phyloP scores from a whole-genome alignment of 805 yeast species.

The Suhomyces tanzawaensis region DNA sequence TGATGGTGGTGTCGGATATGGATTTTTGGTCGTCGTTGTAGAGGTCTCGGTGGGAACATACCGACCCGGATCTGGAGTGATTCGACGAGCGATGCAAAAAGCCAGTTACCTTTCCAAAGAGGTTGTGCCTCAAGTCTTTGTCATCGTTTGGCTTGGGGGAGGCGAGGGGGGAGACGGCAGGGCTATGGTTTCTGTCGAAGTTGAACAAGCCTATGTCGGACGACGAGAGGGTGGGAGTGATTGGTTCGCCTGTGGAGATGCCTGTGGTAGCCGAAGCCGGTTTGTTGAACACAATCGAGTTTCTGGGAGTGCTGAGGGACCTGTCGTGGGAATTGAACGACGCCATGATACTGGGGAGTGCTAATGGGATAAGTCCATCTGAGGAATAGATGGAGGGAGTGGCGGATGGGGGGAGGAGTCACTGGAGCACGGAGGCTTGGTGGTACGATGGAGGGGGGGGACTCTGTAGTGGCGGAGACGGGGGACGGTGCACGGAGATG shows the following conservation, averaged over 20 bases:
- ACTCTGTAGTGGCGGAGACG: too few species aligned
- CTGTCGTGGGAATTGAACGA: background rate
- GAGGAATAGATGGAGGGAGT: background rate
- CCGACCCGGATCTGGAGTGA: conserved; percentile 11
- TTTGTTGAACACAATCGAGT: conserved; percentile 2
- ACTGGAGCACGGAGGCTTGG: too few species aligned
- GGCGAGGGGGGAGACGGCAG: conserved; percentile 3
- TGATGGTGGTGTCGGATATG: background rate
- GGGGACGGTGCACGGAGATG: background rate
- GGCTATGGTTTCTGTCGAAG: background rate
- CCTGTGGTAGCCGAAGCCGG: conserved; percentile 9
- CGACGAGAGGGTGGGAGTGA: conserved; percentile 7
- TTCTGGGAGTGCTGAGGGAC: background rate
- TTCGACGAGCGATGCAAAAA: conserved; percentile 25
- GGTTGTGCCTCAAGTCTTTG: conserved; percentile 18
- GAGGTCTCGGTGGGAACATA: conserved; percentile 6
- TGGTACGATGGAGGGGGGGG: too few species aligned
- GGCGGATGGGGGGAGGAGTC: background rate
- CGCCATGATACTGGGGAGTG: background rate
- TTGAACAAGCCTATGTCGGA: background rate
- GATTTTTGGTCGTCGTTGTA: conserved; percentile 2
- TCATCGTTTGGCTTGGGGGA: conserved; percentile 7
- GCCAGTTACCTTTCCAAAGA: conserved; percentile 34
- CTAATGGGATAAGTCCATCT: background rate
- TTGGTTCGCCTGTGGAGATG: conserved; percentile 8